phyloP scores from a whole-genome alignment of 1,139 yeast genomes.

The Geotrichum cucujoidarum region DNA sequence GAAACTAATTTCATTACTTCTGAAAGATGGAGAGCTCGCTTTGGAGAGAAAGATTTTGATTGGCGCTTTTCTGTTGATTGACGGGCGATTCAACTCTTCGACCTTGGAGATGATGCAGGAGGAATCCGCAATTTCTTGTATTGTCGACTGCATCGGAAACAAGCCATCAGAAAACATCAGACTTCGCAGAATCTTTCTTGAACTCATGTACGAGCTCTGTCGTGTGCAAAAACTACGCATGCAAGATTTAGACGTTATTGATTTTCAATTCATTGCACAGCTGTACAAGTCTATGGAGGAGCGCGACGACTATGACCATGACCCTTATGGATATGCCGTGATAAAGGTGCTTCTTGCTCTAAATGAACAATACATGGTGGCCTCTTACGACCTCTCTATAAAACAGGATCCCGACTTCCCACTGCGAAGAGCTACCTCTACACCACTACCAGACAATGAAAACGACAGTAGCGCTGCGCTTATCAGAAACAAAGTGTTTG shows the following conservation, averaged over 20 bases:
- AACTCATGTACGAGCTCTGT: slow-evolving; percentile 51
- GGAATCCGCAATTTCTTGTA: slow-evolving; percentile 46
- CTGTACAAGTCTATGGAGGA: slow-evolving; percentile 49
- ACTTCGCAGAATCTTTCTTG: slow-evolving; percentile 44
- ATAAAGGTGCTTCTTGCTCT: slow-evolving; percentile 69
- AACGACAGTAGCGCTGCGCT: not conserved
- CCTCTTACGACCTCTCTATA: slow-evolving; percentile 35
- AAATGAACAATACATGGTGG: slow-evolving; percentile 81
- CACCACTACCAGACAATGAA: not conserved
- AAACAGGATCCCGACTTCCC: not conserved
- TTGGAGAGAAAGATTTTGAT: slow-evolving; percentile 36
- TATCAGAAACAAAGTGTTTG: slow-evolving; percentile 34
- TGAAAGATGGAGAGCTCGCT: slow-evolving; percentile 23
- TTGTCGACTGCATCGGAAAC: slow-evolving; percentile 40
- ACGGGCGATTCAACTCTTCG: slow-evolving; percentile 42
- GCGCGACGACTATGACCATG: slow-evolving; percentile 50
- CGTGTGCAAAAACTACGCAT: slow-evolving; percentile 44
- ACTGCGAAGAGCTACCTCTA: not conserved
- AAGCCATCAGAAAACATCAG: slow-evolving; percentile 26
- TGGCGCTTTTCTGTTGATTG: slow-evolving; percentile 48
- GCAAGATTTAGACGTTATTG: slow-evolving; percentile 46
- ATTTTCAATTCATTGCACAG: slow-evolving; percentile 50
- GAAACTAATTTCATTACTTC: slow-evolving; percentile 30
- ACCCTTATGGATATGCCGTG: slow-evolving; percentile 62
- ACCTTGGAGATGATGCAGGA: slow-evolving; percentile 46